These are phyloP conservation scores for Amanita fuliginea DNA, from an alignment of 768 basidiomycete genomes.

Conservation along the genomic window DNA sequence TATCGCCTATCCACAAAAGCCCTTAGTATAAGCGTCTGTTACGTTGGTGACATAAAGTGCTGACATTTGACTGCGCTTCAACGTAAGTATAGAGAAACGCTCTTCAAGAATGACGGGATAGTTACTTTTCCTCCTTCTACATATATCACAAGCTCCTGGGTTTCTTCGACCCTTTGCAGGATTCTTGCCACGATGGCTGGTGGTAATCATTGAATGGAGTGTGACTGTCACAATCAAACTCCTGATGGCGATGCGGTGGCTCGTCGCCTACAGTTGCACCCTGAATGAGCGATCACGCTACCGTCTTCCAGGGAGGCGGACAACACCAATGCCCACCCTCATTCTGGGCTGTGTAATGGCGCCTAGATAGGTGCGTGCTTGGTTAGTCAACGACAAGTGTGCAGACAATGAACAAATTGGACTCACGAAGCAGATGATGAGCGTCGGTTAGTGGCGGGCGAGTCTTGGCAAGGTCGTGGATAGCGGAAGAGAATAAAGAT, in stretches of 20 bases:
- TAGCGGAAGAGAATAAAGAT: background rate
- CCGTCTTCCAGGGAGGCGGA: background rate
- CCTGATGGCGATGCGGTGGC: no score
- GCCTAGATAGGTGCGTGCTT: background rate
- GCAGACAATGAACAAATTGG: no score
- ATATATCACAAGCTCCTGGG: no score
- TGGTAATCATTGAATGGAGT: background rate
- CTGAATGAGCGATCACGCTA: conserved; percentile 1
- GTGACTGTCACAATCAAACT: no score
- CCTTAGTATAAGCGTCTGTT: background rate
- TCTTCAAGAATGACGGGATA: no score
- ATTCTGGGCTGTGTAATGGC: background rate
- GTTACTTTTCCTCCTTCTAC: no score
- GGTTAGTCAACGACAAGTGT: background rate
- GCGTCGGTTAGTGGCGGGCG: background rate
- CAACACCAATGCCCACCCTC: conserved; percentile 4
- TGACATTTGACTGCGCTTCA: conserved; percentile 13
- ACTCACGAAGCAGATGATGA: background rate
- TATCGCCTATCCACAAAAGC: conserved; percentile 41
- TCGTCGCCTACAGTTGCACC: background rate
- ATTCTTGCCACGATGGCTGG: background rate
- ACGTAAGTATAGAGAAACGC: no score
- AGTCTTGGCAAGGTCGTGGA: no score
- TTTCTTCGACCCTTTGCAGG: conserved; percentile 28
- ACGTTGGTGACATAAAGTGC: background rate